phyloP scores from a whole-genome alignment of 306 rosid genomes.

The Dalbergia cochinchinensis region DNA sequence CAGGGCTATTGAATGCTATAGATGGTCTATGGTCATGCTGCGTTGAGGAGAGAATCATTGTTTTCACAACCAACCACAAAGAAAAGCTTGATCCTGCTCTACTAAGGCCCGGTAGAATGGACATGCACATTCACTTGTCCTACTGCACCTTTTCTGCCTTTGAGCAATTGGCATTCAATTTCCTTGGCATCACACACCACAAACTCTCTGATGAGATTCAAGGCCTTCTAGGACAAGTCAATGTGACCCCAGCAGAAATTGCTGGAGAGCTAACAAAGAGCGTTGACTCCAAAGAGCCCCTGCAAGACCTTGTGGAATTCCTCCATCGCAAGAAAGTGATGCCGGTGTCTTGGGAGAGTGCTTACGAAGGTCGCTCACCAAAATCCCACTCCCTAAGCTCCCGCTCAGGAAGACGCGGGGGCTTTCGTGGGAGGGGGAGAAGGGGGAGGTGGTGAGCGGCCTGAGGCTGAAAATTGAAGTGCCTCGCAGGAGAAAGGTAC shows the following conservation, averaged over 20 bases:
- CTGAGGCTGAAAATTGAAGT: too few species aligned
- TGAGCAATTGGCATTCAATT: conserved; percentile 38
- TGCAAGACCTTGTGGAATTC: conserved; percentile 47
- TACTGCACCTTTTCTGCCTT: conserved; percentile 54
- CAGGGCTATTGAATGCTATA: conserved; percentile 55
- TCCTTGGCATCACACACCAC: conserved; percentile 46
- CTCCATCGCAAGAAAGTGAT: conserved; percentile 19
- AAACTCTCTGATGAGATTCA: conserved; percentile 50
- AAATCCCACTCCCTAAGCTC: too few species aligned
- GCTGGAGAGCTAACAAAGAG: conserved; percentile 56
- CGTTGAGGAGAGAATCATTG: conserved; percentile 53
- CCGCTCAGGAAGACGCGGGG: too few species aligned
- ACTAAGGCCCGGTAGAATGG: conserved; percentile 70
- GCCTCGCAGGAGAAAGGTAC: too few species aligned
- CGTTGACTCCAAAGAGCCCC: conserved; percentile 10
- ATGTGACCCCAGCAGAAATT: conserved; percentile 63
- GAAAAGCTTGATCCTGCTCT: conserved; percentile 60
- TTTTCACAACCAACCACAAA: conserved; percentile 58
- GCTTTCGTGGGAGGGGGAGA: too few species aligned
- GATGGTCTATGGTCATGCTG: conserved; percentile 63
- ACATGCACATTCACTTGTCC: conserved; percentile 56
- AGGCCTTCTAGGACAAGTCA: conserved; percentile 49
- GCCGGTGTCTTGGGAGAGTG: not conserved
- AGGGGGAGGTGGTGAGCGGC: too few species aligned
- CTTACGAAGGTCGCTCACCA: too few species aligned